phyloP scores from a whole-genome alignment of 2,329 filamentous ascomycete genomes.

The Paramyrothecium roridum region DNA sequence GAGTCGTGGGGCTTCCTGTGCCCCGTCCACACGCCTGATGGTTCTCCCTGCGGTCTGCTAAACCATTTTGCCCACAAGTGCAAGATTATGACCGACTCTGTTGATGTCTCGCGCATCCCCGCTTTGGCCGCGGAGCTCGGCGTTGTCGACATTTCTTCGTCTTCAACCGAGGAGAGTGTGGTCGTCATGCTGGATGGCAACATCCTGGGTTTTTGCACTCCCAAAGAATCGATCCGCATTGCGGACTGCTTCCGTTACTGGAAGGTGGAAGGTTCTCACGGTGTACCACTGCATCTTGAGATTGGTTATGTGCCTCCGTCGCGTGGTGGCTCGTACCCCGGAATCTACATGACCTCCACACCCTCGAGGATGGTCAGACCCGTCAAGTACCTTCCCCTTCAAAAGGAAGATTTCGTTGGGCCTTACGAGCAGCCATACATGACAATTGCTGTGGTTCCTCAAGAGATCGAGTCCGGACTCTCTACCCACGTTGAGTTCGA shows the following conservation, averaged over 20 bases:
- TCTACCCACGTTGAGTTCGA: slow-evolving; percentile 93
- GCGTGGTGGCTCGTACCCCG: slow-evolving; percentile 90
- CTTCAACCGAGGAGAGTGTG: slow-evolving; percentile 78
- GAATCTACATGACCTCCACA: slow-evolving; percentile 88
- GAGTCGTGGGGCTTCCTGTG: slow-evolving; percentile 99
- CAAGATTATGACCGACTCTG: slow-evolving; percentile 72
- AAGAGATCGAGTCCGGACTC: slow-evolving; percentile 82
- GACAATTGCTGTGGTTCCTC: slow-evolving; percentile 90
- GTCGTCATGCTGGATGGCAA: slow-evolving; percentile 87
- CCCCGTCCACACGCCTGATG: slow-evolving; percentile 96
- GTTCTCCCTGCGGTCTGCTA: slow-evolving; percentile 86
- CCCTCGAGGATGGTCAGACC: slow-evolving; percentile 85
- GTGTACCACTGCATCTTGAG: slow-evolving; percentile 80
- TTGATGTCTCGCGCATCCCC: slow-evolving; percentile 74
- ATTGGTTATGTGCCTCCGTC: slow-evolving; percentile 89
- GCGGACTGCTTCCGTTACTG: slow-evolving; percentile 87
- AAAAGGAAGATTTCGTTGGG: slow-evolving; percentile 83
- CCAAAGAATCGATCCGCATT: slow-evolving; percentile 76
- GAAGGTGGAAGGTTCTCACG: slow-evolving; percentile 86
- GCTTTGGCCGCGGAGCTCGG: slow-evolving; percentile 76
- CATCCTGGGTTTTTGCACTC: slow-evolving; percentile 86
- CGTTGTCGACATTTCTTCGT: slow-evolving; percentile 70
- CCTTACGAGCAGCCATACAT: slow-evolving; percentile 97
- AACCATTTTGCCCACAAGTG: slow-evolving; percentile 97
- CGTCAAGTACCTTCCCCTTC: slow-evolving; percentile 85